Base-by-base conservation (phyloP, 768 basidiomycete genomes). In the Psilocybe sp. region DNA sequence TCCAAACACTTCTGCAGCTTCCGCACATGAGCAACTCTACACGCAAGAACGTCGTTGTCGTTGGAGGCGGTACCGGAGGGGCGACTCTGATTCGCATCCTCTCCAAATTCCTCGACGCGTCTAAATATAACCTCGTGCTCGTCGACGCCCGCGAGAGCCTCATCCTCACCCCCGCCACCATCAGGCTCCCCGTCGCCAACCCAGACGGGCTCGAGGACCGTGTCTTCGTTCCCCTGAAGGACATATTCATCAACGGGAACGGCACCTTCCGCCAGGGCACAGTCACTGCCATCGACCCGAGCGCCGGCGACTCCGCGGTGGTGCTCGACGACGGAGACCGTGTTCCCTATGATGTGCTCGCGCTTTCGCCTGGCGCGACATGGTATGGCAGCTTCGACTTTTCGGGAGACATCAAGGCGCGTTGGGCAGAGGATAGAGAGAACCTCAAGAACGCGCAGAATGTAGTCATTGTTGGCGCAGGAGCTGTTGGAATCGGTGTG, bases 11-110 rank as follows among this genome's bases (percentile, higher is more conserved):
- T 7, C 23, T 28, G 7, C 23, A 28, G 7, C 23, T 28, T 28
- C 3, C 23, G 7, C 4, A 28, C 23, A 28, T 28, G 23, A 28
- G 4, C 23, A 28, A 28, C 23, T 28, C 23, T 7, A 28, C 23
- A 28, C 60, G 51, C 46, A 61, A 59, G 43, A 64, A 64, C 51
- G 54, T 72, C 54, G 69, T 86, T 28, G 66, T 86, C 54, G 66
- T 85, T 44, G 78, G 84, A 43, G 81, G 75, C 16, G 84, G 81
- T 47, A 63, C 60, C 20, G 75, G 71, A 0, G 82, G 85, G 11
- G 60, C 65, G 32, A 52, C 64, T 6, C 50, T 73, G 36, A 73
- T 73, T 1, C 68, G 71, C 23, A 57, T 54, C 4, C 76, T 85
- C 51, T 75, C 79, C 10, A 57, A 65, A 28, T 74, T 71, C 38